A percentile compares a stretch with the other conserved stretches of the same genome.
Conservation (phyloP, 805 yeast genomes). For the Starmerella stellata region DNA sequence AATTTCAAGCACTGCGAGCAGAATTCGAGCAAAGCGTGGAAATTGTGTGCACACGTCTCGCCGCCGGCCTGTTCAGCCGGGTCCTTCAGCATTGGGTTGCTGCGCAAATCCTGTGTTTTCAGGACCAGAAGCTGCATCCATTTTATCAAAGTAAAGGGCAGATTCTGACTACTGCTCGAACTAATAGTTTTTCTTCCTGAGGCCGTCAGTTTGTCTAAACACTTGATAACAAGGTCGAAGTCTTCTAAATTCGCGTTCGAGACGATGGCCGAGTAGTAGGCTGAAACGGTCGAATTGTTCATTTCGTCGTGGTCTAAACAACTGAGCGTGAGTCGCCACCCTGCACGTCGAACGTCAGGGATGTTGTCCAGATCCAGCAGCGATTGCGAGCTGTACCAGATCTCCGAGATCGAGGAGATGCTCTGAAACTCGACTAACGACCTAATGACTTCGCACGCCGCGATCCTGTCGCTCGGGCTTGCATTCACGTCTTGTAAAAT, state of each 20-base stretch:
- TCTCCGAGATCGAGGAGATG: slow-evolving; percentile 44
- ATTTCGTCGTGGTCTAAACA: slow-evolving; percentile 40
- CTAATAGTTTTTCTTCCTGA: slow-evolving; percentile 27
- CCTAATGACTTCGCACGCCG: slow-evolving; percentile 35
- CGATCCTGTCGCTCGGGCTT: slow-evolving; percentile 22
- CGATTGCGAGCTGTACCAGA: slow-evolving; percentile 54
- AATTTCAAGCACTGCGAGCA: slow-evolving; percentile 31
- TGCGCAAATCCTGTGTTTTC: slow-evolving; percentile 1
- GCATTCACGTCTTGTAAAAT: slow-evolving; percentile 13
- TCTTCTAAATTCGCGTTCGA: slow-evolving; percentile 34
- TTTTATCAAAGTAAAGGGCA: slow-evolving; percentile 22
- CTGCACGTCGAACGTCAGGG: slow-evolving; percentile 30
- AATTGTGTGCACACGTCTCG: slow-evolving; percentile 17
- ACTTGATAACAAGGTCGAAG: slow-evolving; percentile 32
- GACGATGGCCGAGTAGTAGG: slow-evolving; percentile 44
- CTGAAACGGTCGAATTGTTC: slow-evolving; percentile 31
- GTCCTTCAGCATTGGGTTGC: slow-evolving; percentile 15
- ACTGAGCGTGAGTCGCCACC: slow-evolving; percentile 34
- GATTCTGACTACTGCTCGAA: slow-evolving; percentile 24
- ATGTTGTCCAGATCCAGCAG: slow-evolving; percentile 28
- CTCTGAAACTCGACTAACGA: slow-evolving; percentile 35
- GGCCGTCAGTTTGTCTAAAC: slow-evolving; percentile 32
- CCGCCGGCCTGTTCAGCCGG: slow-evolving; percentile 19
- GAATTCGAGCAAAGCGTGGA: slow-evolving; percentile 24
- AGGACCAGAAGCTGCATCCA: slow-evolving; percentile 22